Evolutionary conservation across 129 eudicot species (phyloP), one percentile per base, ranked within the genome.

Genomic region (Flaveria ramosissima): DNA sequence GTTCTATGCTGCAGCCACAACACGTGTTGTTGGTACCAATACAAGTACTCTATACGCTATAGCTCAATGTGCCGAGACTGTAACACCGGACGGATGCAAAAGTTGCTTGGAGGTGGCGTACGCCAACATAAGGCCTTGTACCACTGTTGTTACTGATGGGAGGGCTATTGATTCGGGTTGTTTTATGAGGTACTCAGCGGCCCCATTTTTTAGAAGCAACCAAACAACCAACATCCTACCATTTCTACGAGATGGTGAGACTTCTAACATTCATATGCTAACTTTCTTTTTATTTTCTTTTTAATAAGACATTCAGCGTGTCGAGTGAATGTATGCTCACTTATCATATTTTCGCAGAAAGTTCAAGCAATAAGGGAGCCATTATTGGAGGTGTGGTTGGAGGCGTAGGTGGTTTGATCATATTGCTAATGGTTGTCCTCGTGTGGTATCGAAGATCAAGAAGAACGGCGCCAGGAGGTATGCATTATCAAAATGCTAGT

Each of bases 311-410:
- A 43, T 7, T 9, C 2, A 1, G 10, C 0, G 41, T 50, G n/a
- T 50, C 19, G 1, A 53, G 60, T 53, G 60, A 20, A 53, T 53
- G 21, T 43, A 50, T 76, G 56, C 27, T 42, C 17, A 11, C 46
- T 24, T 75, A 62, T 42, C 16, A 48, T 76, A 27, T 66, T 24
- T 78, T 64, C 66, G 26, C 82, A 88, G 97, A 88, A 59, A 64
- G 81, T 71, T 86, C 97, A 77, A 86, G 83, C 83, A 83, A 83
- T 41, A 91, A 61, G 45, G 84, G 85, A 43, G 90, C 86, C 52
- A 79, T 91, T 24, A 86, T 88, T 39, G 92, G 97, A 41, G 91
- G 97, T 13, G 87, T 80, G 15, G 88, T 81, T 56, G 97, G 94
- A 65, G 82, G 77, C 2, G 80, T 83, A 17, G 77, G 45, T 43